These are phyloP conservation scores for Suillus weaverae DNA, from an alignment of 768 basidiomycete species.

Conservation along the genomic window DNA sequence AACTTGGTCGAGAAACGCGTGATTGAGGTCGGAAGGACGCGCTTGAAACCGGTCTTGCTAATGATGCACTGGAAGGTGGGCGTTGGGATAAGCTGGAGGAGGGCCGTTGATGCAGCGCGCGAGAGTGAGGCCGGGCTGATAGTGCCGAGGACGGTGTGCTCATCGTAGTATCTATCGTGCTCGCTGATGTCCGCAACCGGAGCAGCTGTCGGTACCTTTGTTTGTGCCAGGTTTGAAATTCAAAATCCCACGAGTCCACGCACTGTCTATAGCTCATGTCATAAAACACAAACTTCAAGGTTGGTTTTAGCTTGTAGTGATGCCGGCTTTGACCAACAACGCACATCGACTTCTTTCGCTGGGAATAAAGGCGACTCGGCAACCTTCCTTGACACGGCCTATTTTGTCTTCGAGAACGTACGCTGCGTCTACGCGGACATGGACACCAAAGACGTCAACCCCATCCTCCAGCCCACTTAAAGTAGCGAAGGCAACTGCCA, in stretches of 20 bases:
- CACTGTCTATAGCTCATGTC: not conserved
- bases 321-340: constrained; percentile 20
- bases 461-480: constrained; percentile 18
- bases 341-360: constrained; percentile 11
- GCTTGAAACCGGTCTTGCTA: constrained; percentile 44
- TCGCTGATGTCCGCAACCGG: not conserved
- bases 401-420: constrained; percentile 16
- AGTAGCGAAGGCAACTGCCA: constrained; percentile 31
- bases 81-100: constrained; percentile 40
- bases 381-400: not conserved
- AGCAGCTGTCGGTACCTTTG: not conserved
- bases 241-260: constrained; percentile 2
- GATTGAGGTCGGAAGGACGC: constrained; percentile 37
- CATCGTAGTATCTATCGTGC: constrained; percentile 16
- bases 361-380: constrained; percentile 9
- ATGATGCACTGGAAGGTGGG: constrained; percentile 49
- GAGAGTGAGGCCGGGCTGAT: constrained; percentile 21
- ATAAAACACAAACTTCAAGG: not conserved
- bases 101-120: constrained; percentile 27
- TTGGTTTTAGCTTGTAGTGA: constrained; percentile 5
- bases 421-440: constrained; percentile 25
- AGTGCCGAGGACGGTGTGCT: constrained; percentile 17
- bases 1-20: constrained; percentile 39
- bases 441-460: constrained; percentile 23
- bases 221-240: not conserved